phyloP scores from a whole-genome alignment of 2,329 filamentous ascomycete genomes.

The Dendrostoma leiphaemia region DNA sequence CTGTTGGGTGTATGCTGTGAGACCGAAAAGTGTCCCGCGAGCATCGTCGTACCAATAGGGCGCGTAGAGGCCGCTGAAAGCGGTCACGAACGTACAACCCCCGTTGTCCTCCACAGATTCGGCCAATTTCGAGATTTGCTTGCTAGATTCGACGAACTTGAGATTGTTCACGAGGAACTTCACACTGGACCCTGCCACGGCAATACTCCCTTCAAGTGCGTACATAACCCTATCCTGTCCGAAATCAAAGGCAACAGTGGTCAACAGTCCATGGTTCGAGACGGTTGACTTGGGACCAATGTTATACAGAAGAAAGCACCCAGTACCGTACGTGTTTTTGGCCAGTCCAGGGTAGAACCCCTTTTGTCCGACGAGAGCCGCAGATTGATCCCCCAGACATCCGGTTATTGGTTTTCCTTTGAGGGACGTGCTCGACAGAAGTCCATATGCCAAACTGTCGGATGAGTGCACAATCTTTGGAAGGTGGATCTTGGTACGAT shows the following conservation, averaged over 20 bases:
- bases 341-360: conserved; percentile 73
- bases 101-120: conserved; percentile 64
- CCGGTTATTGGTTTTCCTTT: conserved; percentile 71
- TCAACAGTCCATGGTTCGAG: conserved; percentile 72
- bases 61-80: conserved; percentile 77
- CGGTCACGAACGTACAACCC: conserved; percentile 75
- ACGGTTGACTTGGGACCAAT: conserved; percentile 77
- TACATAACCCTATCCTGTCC: conserved; percentile 66
- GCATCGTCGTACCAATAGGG: conserved; percentile 86
- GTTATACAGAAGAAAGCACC: conserved; percentile 82
- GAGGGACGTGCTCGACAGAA: conserved; percentile 57
- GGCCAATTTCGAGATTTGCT: conserved; percentile 43
- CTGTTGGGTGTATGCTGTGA: conserved; percentile 72
- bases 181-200: conserved; percentile 72
- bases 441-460: conserved; percentile 66
- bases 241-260: conserved; percentile 77
- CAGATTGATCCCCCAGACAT: conserved; percentile 79
- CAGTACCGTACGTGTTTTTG: conserved; percentile 86
- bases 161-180: conserved; percentile 64
- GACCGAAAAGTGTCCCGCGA: conserved; percentile 75
- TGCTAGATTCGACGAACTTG: conserved; percentile 50
- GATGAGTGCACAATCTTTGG: conserved; percentile 78
- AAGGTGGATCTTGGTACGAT: conserved; percentile 65
- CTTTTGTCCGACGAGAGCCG: conserved; percentile 76
- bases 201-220: conserved; percentile 74